Evolutionary conservation across 768 basidiomycete species (phyloP).

Genomic region (Mycena albidolilacea): DNA sequence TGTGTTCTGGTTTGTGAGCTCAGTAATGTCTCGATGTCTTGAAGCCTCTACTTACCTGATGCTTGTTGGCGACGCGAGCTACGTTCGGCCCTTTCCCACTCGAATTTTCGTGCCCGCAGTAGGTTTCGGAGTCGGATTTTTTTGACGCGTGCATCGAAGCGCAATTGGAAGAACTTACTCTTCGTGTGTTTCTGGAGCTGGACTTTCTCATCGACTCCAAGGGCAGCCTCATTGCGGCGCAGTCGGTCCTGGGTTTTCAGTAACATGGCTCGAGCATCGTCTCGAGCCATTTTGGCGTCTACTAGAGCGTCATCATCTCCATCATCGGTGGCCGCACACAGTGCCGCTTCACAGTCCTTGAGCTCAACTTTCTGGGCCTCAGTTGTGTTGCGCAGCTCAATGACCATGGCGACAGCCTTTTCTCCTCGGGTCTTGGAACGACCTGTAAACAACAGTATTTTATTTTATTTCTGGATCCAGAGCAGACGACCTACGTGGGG

Average conservation of each 20-base stretch:
- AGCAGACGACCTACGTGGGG: neutral
- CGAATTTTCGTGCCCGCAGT: constrained; percentile 46
- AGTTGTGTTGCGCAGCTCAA: neutral
- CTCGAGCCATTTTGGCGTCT: neutral
- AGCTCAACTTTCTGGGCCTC: neutral
- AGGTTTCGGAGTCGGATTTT: constrained; percentile 41
- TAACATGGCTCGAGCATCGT: neutral
- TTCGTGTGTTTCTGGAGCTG: constrained; percentile 28
- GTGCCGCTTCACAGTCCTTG: neutral
- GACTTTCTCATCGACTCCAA: constrained; percentile 15
- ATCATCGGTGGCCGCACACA: neutral
- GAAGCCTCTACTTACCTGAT: constrained; percentile 30
- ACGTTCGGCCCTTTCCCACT: constrained; percentile 43
- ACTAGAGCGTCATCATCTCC: neutral
- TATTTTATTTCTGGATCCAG: neutral
- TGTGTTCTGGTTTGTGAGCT: constrained; percentile 37
- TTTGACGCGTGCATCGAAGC: constrained; percentile 45
- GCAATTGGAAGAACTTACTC: constrained; percentile 37
- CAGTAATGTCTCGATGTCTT: no score
- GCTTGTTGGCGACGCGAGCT: constrained; percentile 35
- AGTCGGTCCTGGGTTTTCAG: neutral
- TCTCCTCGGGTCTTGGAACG: neutral
- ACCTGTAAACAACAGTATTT: neutral
- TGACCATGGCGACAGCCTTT: neutral
- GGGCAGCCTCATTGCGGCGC: constrained; percentile 23